Evolutionary conservation across 495 filamentous ascomycete species (phyloP), one percentile per base, ranked within the genome.

Genomic region (Penicillium bovifimosum): DNA sequence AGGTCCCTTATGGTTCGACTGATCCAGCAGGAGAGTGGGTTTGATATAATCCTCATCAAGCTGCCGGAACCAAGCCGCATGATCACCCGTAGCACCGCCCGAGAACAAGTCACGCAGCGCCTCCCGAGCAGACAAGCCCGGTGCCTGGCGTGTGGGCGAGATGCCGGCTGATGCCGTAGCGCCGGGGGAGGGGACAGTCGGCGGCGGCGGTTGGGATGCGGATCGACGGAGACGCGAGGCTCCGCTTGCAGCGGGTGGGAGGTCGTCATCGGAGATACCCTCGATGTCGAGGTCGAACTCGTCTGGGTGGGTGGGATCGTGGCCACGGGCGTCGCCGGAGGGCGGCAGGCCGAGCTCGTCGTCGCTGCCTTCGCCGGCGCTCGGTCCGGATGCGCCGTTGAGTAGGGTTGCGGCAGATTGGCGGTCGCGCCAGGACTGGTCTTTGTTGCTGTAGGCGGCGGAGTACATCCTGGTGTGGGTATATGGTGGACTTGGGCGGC

Each of bases 1-100:
- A 5, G 72, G 70, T 0, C 72, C 73, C 53, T 74, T 75, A 47
- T 76, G 70, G 47, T 75, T 74, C 43, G 74, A 76, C 57, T 84
- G 84, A 74, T 97, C 92, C 33, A 98, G 78, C 50, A 98, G 68
- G 47, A 98, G 75, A 58, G 82, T 90, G 9, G 93, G 93, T 76
- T 98, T 98, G 67, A 98, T 95, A 68, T 88, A 97, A 27, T 88
- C 89, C 67, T 98, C 93, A 67, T 98, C 93, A 47, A 98, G 71
- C 68, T 96, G 92, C 51, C 84, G 84, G 68, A 98, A 96, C 80
- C 93, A 85, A 11, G 85, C 88, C 16, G 87, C 87, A 43, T 96
- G 91, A 65, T 98, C 95, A 34, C 96, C 91, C 0, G 83, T 76
- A 10, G 86, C 83, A 36, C 88, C 71, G 9, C 74, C 86, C 13